A percentile compares a stretch with the other conserved stretches of the same genome.
phyloP scores from a whole-genome alignment of 2,329 filamentous ascomycete genomes.

The Thelonectria discophora region DNA sequence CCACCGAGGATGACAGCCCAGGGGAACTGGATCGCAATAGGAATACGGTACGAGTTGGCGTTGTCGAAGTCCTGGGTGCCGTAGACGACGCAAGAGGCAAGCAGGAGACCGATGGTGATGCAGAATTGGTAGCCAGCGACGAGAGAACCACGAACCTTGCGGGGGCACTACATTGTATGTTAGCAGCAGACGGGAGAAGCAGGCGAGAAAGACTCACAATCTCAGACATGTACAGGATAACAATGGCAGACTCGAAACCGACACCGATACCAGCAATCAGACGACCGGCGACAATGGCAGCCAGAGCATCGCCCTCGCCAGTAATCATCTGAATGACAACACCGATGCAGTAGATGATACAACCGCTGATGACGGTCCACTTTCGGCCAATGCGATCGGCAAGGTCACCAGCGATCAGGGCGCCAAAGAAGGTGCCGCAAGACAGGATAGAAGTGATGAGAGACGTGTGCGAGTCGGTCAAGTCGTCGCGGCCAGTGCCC shows the following conservation, averaged over 20 bases:
- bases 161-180: constrained; percentile 56
- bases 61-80: constrained; percentile 21
- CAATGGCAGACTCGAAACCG: constrained; percentile 81
- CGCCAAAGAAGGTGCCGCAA: constrained; percentile 80
- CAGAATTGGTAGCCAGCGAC: constrained; percentile 34
- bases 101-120: constrained; percentile 34
- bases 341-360: constrained; percentile 74
- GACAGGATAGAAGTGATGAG: constrained; percentile 81
- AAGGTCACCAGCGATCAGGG: constrained; percentile 79
- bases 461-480: constrained; percentile 57
- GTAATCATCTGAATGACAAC: constrained; percentile 72
- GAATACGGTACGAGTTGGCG: constrained; percentile 68
- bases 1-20: constrained; percentile 79
- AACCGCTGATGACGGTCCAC: constrained; percentile 76
- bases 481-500: constrained; percentile 45
- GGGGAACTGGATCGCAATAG: constrained; percentile 78
- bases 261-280: constrained; percentile 80
- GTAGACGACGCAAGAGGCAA: constrained; percentile 31
- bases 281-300: constrained; percentile 75
- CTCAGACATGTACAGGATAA: constrained; percentile 89
- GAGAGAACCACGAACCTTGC: constrained; percentile 33
- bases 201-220: constrained; percentile 60
- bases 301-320: constrained; percentile 57
- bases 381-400: constrained; percentile 79
- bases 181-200: constrained; percentile 14